Percentiles rank a stretch among this genome's conserved stretches.
Evolutionary conservation across 176 grass and related monocot genomes (phyloP).

Genomic region (Bolboschoenus planiculmis): DNA sequence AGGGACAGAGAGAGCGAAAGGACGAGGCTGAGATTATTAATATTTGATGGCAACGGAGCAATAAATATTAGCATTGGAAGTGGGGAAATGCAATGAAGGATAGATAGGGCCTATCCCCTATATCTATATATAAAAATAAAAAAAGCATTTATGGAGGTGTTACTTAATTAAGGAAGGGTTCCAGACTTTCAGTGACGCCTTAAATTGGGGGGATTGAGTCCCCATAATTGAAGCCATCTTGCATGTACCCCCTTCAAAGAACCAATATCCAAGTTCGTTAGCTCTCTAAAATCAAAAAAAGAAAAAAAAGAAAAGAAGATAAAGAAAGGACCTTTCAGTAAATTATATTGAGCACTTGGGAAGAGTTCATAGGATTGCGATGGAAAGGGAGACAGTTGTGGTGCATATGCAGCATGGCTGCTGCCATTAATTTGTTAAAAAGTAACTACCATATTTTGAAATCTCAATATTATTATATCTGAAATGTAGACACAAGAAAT

Average conservation of each 20-base stretch:
- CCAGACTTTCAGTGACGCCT: background rate
- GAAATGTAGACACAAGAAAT: background rate
- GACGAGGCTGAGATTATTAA: background rate
- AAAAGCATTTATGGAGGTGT: slow-evolving; percentile 7
- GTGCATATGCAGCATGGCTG: background rate
- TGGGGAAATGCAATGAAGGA: background rate
- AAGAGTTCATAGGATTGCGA: background rate
- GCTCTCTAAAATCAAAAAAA: background rate
- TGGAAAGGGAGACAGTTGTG: background rate
- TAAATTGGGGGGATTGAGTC: background rate
- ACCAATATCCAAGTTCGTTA: background rate
- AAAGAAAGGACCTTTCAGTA: background rate
- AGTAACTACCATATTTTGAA: no score
- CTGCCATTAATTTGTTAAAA: no score
- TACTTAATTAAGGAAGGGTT: background rate
- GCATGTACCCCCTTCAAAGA: background rate
- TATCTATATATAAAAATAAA: no score
- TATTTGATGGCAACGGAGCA: background rate
- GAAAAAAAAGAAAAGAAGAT: background rate
- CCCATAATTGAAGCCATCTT: background rate
- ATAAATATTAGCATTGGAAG: slow-evolving; percentile 20
- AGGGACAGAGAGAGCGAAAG: background rate
- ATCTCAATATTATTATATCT: no score
- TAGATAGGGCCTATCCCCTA: background rate
- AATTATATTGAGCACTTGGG: background rate